Evolutionary conservation across 2,329 filamentous ascomycete genomes (phyloP).

Genomic region (Stemphylium beticola): DNA sequence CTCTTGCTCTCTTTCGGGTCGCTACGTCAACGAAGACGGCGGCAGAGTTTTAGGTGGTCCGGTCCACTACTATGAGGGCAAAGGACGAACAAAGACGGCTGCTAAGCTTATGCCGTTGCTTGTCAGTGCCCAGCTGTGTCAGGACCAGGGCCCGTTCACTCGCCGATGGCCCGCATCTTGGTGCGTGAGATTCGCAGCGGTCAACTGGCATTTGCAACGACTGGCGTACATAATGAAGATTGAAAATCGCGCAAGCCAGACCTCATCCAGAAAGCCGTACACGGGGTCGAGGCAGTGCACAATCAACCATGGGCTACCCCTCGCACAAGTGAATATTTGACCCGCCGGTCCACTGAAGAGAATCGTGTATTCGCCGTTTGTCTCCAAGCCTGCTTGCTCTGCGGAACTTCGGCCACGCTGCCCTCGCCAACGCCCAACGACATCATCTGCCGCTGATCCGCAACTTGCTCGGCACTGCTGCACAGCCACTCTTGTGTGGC

Average conservation of each 20-base stretch:
- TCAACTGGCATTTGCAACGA: slow-evolving; percentile 11
- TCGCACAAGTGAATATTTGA: slow-evolving; percentile 15
- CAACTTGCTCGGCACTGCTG: slow-evolving; percentile 7
- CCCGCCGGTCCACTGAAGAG: not conserved
- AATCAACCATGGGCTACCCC: slow-evolving; percentile 9
- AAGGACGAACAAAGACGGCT: too few species aligned
- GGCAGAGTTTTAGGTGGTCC: not conserved
- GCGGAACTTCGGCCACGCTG: slow-evolving; percentile 7
- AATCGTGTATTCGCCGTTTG: too few species aligned
- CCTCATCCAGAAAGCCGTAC: slow-evolving; percentile 16
- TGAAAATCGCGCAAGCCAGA: slow-evolving; percentile 19
- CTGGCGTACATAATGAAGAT: slow-evolving; percentile 15
- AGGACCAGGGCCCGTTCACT: too few species aligned
- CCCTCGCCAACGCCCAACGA: slow-evolving; percentile 4
- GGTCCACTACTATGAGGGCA: too few species aligned
- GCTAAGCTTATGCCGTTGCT: slow-evolving; percentile 3
- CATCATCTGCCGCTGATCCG: slow-evolving; percentile 9
- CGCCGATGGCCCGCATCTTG: not conserved
- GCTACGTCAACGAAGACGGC: not conserved
- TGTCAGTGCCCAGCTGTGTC: not conserved
- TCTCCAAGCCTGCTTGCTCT: slow-evolving; percentile 3
- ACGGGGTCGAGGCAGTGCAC: slow-evolving; percentile 14
- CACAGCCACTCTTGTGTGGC: slow-evolving; percentile 16
- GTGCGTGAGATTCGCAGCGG: slow-evolving; percentile 8
- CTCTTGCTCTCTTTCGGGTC: not conserved